phyloP scores from a whole-genome alignment of 192 early-diverging fungal genomes.

The Umbelopsis ramanniana region DNA sequence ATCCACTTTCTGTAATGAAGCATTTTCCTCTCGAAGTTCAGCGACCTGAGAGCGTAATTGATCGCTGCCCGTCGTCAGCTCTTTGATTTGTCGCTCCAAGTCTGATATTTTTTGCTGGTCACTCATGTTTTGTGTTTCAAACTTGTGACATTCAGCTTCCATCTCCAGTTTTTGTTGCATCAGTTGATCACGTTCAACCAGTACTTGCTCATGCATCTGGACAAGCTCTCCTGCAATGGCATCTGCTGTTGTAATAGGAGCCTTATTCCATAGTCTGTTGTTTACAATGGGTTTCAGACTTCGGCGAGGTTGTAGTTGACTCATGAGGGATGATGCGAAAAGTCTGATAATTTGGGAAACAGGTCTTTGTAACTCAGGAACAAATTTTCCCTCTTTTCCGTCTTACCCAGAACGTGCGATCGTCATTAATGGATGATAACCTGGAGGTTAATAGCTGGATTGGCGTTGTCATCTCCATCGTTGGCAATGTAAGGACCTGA shows the following conservation, averaged over 20 bases:
- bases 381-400: constrained; percentile 18
- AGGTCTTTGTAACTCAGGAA: constrained; percentile 16
- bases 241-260: constrained; percentile 16
- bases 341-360: neutral
- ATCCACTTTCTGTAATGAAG: neutral
- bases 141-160: neutral
- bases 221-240: constrained; percentile 15
- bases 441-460: constrained; percentile 53
- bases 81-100: constrained; percentile 1
- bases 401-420: constrained; percentile 13
- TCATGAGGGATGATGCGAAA: constrained; percentile 6
- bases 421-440: constrained; percentile 24
- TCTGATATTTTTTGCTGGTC: constrained; percentile 8
- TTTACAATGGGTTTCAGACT: neutral
- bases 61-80: neutral
- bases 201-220: constrained; percentile 17
- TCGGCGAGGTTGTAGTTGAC: constrained; percentile 19
- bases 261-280: constrained; percentile 1
- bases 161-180: neutral
- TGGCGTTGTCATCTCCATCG: constrained; percentile 61
- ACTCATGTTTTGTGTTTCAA: constrained; percentile 18
- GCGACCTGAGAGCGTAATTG: constrained; percentile 1
- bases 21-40: neutral
- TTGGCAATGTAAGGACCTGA: constrained; percentile 54
- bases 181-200: neutral